A percentile compares a stretch with the other conserved stretches of the same genome.
Evolutionary conservation across 306 rosid species (phyloP).

Genomic region (Quercus aquifolioides): DNA sequence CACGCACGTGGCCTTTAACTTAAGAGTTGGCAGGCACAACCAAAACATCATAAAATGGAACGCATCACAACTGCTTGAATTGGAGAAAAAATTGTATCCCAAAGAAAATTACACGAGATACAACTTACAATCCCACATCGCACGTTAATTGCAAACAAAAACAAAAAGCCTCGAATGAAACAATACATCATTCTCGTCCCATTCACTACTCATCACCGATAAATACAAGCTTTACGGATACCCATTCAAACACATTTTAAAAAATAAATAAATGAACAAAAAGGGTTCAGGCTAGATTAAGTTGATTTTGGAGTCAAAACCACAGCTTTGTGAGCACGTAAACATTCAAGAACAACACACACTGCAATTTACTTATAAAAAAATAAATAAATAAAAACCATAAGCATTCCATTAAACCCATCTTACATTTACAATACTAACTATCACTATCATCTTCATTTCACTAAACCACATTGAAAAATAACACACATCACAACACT

Average conservation of each 20-base stretch:
- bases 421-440: slow-evolving; percentile 21
- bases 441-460: slow-evolving; percentile 2
- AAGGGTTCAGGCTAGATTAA: background rate
- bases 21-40: background rate
- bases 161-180: background rate
- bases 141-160: background rate
- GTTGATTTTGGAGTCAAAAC: slow-evolving; percentile 1
- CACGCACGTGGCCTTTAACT: background rate
- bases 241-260: background rate
- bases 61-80: background rate
- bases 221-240: slow-evolving; percentile 3
- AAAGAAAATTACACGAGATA: background rate
- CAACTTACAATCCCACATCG: background rate
- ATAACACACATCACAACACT: too few species aligned
- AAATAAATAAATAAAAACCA: background rate
- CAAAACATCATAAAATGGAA: too few species aligned
- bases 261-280: background rate
- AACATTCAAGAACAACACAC: slow-evolving; percentile 4
- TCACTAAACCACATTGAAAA: background rate
- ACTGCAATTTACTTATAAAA: background rate
- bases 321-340: background rate
- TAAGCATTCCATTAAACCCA: slow-evolving; percentile 30
- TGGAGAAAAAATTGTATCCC: background rate
- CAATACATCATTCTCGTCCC: slow-evolving; percentile 16
- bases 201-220: background rate